Base-by-base conservation (phyloP, 257 asterid species). In the Capsicum baccatum region DNA sequence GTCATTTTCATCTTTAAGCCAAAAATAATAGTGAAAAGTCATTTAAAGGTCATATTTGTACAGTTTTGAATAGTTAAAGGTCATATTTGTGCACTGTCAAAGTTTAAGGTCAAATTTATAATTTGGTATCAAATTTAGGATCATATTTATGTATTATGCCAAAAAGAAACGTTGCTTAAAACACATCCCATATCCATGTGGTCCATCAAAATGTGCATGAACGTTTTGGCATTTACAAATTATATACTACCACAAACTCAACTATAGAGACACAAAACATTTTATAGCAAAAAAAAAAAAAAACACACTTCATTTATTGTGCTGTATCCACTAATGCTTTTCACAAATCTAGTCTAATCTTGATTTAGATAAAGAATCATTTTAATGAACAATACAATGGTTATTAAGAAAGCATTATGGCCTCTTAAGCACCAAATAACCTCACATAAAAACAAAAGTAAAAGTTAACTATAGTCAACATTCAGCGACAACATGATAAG, bases 401-500 rank as follows among this genome's bases (percentile, higher is more conserved):
- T 64, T 21, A 62, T 19, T 21, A 62, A 62, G 39, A 62, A 62
- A 62, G 9, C 35, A 19, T 63, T 63, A 21, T 63, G 35, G 16
- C 21, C 1, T 19, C 19, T 50, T 74, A 26, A 50, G 3, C 80
- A 21, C 2, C n/a, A 19, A 74, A 11, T 50, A 48, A 26, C 52
- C 5, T 0, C 8, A 50, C 8, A 1, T 12, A 50, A 50, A 21
- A 21, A 76, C 42, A 48, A 26, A 52, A 76, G 4, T 11, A 12
- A 26, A 26, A 74, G 10, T 71, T 71, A 39, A n/a, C 37, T 11
- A 50, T 12, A 2, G 63, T 26, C 63, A 26, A 8, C 13, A 74
- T 21, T 42, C 50, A 74, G 50, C 80, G 8, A 74, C 63, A 55
- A 52, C 26, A 76, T 76, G 63, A 76, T 13, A 76, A 13, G 81